phyloP scores from a whole-genome alignment of 1,284 basidiomycete genomes.

The Golubevia pallescens region DNA sequence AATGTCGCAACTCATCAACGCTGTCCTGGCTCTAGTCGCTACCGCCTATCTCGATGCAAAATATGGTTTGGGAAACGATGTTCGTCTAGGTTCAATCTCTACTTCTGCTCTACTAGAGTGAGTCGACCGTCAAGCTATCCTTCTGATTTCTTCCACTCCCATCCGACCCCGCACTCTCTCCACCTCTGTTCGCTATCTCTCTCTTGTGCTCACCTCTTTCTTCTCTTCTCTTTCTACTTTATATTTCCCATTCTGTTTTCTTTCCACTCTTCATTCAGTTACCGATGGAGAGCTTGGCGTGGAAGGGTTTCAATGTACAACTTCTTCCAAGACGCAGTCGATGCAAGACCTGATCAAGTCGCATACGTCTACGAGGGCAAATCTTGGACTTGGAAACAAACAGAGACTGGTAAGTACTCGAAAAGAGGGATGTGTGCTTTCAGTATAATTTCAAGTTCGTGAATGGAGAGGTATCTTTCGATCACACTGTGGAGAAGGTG shows the following conservation, averaged over 20 bases:
- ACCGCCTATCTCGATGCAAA: conserved; percentile 54
- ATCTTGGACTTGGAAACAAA: conserved; percentile 40
- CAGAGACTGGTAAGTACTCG: conserved; percentile 24
- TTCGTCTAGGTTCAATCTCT: conserved; percentile 22
- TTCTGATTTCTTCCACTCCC: too few relatives aligned
- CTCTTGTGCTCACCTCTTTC: neutral
- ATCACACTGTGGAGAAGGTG: too few relatives aligned
- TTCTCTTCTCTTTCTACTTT: neutral
- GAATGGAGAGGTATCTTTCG: too few relatives aligned
- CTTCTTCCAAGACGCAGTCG: conserved; percentile 31
- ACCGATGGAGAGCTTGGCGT: conserved; percentile 26
- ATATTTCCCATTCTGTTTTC: neutral
- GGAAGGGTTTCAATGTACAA: conserved; percentile 44
- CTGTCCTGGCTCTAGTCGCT: conserved; percentile 39
- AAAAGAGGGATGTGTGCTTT: too few relatives aligned
- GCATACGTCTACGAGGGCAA: conserved; percentile 48
- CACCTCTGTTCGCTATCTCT: too few relatives aligned
- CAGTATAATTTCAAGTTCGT: too few relatives aligned
- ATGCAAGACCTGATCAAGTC: conserved; percentile 28
- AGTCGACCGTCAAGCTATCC: too few relatives aligned
- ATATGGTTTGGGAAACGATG: conserved; percentile 33
- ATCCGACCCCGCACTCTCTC: too few relatives aligned
- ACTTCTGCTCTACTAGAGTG: conserved; percentile 17
- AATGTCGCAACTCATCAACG: conserved; percentile 24
- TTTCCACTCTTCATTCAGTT: conserved; percentile 2